Conservation (phyloP, 2,329 filamentous ascomycete genomes). For the Botrytis cinerea region DNA sequence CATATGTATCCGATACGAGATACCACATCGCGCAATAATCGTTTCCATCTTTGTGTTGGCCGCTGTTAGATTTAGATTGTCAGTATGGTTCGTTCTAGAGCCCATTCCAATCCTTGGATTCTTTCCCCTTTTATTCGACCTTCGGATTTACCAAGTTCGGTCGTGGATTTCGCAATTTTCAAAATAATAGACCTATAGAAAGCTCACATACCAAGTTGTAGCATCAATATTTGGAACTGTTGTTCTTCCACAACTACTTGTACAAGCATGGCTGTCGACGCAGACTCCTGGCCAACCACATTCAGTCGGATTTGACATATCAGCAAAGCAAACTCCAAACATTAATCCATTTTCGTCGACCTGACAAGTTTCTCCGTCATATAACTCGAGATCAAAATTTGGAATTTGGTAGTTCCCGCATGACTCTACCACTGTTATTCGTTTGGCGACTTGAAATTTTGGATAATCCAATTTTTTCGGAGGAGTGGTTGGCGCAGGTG, state of each 20-base stretch:
- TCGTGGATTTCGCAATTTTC: background rate
- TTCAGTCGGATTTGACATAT: background rate
- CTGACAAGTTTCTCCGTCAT: background rate
- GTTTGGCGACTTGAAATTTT: background rate
- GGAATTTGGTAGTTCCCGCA: slow-evolving; percentile 7
- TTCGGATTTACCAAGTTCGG: background rate
- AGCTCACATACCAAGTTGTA: slow-evolving; percentile 16
- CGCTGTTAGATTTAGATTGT: background rate
- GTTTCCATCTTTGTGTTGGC: background rate
- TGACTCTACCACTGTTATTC: background rate
- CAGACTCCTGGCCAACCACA: slow-evolving; percentile 17
- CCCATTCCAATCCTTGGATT: background rate
- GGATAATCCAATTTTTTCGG: background rate
- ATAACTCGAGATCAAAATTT: background rate
- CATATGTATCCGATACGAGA: background rate
- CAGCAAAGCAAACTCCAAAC: background rate
- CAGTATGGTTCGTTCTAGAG: background rate
- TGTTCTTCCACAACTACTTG: slow-evolving; percentile 14
- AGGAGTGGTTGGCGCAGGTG: background rate
- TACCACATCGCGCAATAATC: slow-evolving; percentile 15
- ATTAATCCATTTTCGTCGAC: slow-evolving; percentile 15
- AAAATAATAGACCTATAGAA: background rate
- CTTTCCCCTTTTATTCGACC: background rate
- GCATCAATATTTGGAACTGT: background rate
- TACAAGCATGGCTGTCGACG: background rate